phyloP scores from a whole-genome alignment of 768 basidiomycete species.

The Hygrocybe punicea region DNA sequence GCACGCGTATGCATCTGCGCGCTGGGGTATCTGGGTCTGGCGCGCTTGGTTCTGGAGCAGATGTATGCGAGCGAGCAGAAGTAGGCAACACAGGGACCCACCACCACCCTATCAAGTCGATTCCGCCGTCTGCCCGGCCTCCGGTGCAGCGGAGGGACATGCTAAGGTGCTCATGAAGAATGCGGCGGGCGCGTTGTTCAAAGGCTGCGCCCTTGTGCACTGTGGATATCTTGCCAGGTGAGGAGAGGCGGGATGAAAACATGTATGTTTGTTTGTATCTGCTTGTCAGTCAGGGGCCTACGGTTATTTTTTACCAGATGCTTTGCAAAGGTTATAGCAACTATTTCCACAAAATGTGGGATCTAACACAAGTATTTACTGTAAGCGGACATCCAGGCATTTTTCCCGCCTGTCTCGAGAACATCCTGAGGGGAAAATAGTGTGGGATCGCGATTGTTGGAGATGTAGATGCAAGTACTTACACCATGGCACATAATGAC shows the following conservation, averaged over 20 bases:
- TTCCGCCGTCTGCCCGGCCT: slow-evolving; percentile 84
- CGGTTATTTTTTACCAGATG: no score
- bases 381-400: slow-evolving; percentile 37
- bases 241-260: background rate
- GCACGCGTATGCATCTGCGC: slow-evolving; percentile 62
- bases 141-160: slow-evolving; percentile 81
- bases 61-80: background rate
- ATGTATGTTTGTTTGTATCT: background rate
- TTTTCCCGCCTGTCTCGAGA: slow-evolving; percentile 46
- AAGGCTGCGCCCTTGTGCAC: slow-evolving; percentile 64
- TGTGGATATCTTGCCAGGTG: background rate
- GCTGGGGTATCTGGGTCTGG: background rate
- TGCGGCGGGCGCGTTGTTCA: slow-evolving; percentile 60
- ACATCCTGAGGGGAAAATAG: slow-evolving; percentile 36
- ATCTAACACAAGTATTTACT: slow-evolving; percentile 21
- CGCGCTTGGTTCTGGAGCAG: no score
- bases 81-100: slow-evolving; percentile 55
- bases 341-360: no score
- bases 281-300: no score
- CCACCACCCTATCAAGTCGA: slow-evolving; percentile 93
- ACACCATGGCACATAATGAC: slow-evolving; percentile 72
- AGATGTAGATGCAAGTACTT: slow-evolving; percentile 11
- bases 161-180: slow-evolving; percentile 63
- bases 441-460: background rate
- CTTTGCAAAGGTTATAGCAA: no score